phyloP scores from a whole-genome alignment of 2,329 filamentous ascomycete genomes.

The Fusarium devonianum region DNA sequence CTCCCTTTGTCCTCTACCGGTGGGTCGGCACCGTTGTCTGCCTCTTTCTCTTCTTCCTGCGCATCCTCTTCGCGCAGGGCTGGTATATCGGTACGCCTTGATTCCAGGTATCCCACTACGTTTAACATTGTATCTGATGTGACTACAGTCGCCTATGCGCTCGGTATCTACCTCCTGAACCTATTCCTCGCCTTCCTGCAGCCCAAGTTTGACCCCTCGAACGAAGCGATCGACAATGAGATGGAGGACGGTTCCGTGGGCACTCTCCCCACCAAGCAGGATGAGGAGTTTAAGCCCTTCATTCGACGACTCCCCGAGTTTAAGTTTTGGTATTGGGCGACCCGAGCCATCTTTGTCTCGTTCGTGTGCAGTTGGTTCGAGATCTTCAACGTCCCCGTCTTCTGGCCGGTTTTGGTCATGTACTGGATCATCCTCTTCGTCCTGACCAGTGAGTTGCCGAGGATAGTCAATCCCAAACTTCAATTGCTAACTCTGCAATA shows the following conservation, averaged over 20 bases:
- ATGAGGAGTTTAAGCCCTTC: conserved; percentile 97
- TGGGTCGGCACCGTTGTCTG: conserved; percentile 84
- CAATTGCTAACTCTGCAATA: conserved; percentile 46
- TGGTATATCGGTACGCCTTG: conserved; percentile 88
- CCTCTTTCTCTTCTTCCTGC: conserved; percentile 82
- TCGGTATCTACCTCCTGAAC: conserved; percentile 98
- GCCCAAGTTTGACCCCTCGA: conserved; percentile 97
- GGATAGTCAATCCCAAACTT: too few species aligned
- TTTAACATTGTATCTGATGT: conserved; percentile 12
- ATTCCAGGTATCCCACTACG: background rate
- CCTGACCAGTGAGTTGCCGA: conserved; percentile 80
- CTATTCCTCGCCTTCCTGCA: conserved; percentile 98
- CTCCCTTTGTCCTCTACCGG: conserved; percentile 86
- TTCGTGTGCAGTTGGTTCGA: conserved; percentile 93
- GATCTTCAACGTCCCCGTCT: conserved; percentile 95
- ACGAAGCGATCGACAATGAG: conserved; percentile 88
- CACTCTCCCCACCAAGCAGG: conserved; percentile 88
- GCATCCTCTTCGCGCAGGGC: conserved; percentile 91
- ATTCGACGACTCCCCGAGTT: conserved; percentile 96
- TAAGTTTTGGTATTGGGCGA: conserved; percentile 99
- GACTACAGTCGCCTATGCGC: conserved; percentile 86
- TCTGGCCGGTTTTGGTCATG: conserved; percentile 98
- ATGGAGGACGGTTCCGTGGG: conserved; percentile 91
- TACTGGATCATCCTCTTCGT: conserved; percentile 98
- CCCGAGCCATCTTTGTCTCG: conserved; percentile 80